These are phyloP conservation scores for Podaxis sp. DNA, from an alignment of 768 basidiomycete genomes.

Conservation along the genomic window DNA sequence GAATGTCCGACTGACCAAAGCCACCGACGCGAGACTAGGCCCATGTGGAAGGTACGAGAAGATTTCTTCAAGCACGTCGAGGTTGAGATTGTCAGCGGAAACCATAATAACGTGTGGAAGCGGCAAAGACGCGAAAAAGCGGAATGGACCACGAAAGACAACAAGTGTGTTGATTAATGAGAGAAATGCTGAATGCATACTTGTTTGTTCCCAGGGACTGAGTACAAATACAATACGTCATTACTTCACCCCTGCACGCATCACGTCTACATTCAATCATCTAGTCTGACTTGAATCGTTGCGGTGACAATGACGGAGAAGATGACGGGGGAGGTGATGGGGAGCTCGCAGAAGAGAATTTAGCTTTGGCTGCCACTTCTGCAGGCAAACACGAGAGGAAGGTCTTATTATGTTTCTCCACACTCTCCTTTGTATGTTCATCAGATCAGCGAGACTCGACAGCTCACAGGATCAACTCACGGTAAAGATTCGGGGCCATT, in stretches of 20 bases:
- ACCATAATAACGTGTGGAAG: slow-evolving; percentile 42
- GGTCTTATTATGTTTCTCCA: slow-evolving; percentile 35
- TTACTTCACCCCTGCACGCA: not conserved
- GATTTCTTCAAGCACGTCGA: slow-evolving; percentile 73
- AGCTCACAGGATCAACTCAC: slow-evolving; percentile 23
- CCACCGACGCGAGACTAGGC: slow-evolving; percentile 58
- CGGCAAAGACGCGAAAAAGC: slow-evolving; percentile 17
- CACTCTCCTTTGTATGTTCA: slow-evolving; percentile 26
- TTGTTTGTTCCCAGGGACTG: slow-evolving; percentile 1
- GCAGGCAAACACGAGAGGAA: slow-evolving; percentile 34
- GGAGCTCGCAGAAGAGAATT: slow-evolving; percentile 10
- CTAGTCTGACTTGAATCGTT: slow-evolving; percentile 2
- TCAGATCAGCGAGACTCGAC: not conserved
- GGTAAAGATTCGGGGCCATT: slow-evolving; percentile 38
- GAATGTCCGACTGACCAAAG: slow-evolving; percentile 67
- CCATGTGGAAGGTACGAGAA: slow-evolving; percentile 48
- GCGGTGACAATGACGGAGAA: not conserved
- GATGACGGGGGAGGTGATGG: slow-evolving; percentile 4
- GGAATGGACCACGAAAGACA: not conserved
- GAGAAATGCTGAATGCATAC: not conserved
- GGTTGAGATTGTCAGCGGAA: slow-evolving; percentile 64
- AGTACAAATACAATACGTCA: slow-evolving; percentile 12
- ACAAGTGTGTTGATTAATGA: not conserved
- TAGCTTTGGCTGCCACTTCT: slow-evolving; percentile 30
- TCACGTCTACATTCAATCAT: not conserved